Base-by-base conservation (phyloP, 371 early-diverging fungal genomes). In the Syncephalastrum contaminatum region DNA sequence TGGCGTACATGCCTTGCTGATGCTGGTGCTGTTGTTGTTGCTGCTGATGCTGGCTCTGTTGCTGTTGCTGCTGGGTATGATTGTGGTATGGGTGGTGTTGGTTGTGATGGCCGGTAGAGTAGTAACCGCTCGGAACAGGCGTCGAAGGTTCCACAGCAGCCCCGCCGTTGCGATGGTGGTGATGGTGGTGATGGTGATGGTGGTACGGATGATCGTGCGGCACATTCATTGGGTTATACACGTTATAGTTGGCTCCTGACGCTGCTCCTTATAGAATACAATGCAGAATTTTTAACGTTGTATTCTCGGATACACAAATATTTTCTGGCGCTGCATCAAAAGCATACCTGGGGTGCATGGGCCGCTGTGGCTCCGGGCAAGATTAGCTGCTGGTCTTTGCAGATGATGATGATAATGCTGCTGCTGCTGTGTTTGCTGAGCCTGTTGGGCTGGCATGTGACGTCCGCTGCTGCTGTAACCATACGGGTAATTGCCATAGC, bases 401-500 rank as follows among this genome's bases (percentile, higher is more conserved):
- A 57, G 25, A 49, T 49, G 58, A 15, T 50, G 50, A 15, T 57
- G 39, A 4, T 50, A 40, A 25, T 51, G 40, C 19, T 15, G 58
- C 14, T 8, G 58, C 43, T 36, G 51, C 22, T 19, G 58, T 12
- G 25, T 4, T 39, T 16, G 58, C 39, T 58, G 57, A 50, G 48
- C 43, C 22, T 57, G 56, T 21, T 30, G 36, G 18, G 36, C 19
- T n/a, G 45, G 8, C 16, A 50, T 43, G 30, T 57, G 57, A 14
- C 50, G 57, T n/a, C 39, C 36, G 49, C 39, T 16, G 49, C 39
- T 16, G n/a, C 20, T 19, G 16, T 53, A 44, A 25, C 25, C 19
- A 27, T 53, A 54, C 47, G 47, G 50, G 47, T 63, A 54, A 30
- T 53, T 44, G 50, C 56, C 51, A 52, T 61, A 55, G n/a, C 48